Conservation (phyloP, 148 eudicot species). For the Rhododendron ovatum region DNA sequence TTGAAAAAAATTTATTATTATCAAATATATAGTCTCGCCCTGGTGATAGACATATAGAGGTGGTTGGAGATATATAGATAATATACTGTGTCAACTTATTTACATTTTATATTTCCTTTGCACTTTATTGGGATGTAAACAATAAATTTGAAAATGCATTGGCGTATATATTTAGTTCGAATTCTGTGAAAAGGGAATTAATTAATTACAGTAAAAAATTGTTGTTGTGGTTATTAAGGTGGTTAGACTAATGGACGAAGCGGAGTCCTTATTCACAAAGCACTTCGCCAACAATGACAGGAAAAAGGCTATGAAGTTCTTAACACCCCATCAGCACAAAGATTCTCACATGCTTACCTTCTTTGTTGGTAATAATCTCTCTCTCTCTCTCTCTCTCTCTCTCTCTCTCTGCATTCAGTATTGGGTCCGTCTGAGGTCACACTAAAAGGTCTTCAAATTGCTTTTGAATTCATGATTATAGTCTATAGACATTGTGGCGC, state of each 20-base stretch:
- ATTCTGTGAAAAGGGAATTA: background rate
- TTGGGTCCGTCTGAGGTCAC: background rate
- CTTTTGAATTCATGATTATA: background rate
- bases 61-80: background rate
- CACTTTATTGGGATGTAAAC: background rate
- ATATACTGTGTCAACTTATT: background rate
- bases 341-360: conserved; percentile 93
- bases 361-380: conserved; percentile 61
- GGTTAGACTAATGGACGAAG: conserved; percentile 87
- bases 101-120: background rate
- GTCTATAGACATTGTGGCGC: background rate
- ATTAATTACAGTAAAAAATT: background rate
- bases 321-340: conserved; percentile 74
- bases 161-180: background rate
- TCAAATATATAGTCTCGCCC: no score
- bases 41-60: background rate
- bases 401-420: background rate
- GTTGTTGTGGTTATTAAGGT: conserved; percentile 43
- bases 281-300: conserved; percentile 91
- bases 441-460: background rate
- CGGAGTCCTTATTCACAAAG: conserved; percentile 90
- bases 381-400: conserved; percentile 3
- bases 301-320: conserved; percentile 93
- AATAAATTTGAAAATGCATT: background rate
- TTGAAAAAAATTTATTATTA: no score